Evolutionary conservation across 2,329 filamentous ascomycete species (phyloP).

Genomic region (Stromatinia cepivora): DNA sequence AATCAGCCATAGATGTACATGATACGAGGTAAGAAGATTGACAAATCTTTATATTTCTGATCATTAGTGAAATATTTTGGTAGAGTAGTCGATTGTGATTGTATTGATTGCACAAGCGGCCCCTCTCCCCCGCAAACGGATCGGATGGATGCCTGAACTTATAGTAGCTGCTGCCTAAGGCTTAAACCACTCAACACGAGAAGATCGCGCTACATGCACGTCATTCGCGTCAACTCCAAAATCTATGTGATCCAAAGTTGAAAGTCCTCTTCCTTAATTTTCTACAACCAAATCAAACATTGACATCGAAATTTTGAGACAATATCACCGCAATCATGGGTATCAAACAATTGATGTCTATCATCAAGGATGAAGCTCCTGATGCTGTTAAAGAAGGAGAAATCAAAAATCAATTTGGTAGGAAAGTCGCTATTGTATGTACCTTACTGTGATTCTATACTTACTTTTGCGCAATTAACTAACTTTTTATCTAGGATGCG

Average conservation of each 20-base stretch:
- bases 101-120: neutral
- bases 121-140: neutral
- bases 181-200: slow-evolving; percentile 26
- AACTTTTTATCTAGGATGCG: slow-evolving; percentile 53
- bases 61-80: neutral
- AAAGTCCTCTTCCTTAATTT: slow-evolving; percentile 15
- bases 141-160: neutral
- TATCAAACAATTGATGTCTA: slow-evolving; percentile 73
- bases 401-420: slow-evolving; percentile 98
- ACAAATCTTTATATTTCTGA: neutral
- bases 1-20: neutral
- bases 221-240: slow-evolving; percentile 23
- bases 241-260: slow-evolving; percentile 1
- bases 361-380: slow-evolving; percentile 91
- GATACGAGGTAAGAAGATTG: neutral
- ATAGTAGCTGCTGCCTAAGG: neutral
- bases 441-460: slow-evolving; percentile 1
- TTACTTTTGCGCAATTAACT: slow-evolving; percentile 22
- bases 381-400: slow-evolving; percentile 94
- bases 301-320: neutral
- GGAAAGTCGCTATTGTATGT: slow-evolving; percentile 94
- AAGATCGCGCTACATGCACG: slow-evolving; percentile 22
- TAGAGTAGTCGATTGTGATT: no score
- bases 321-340: slow-evolving; percentile 49
- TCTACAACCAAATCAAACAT: slow-evolving; percentile 13